These are phyloP conservation scores for Trypanosoma avium DNA, from an alignment of 208 protist genomes.

Conservation along the genomic window DNA sequence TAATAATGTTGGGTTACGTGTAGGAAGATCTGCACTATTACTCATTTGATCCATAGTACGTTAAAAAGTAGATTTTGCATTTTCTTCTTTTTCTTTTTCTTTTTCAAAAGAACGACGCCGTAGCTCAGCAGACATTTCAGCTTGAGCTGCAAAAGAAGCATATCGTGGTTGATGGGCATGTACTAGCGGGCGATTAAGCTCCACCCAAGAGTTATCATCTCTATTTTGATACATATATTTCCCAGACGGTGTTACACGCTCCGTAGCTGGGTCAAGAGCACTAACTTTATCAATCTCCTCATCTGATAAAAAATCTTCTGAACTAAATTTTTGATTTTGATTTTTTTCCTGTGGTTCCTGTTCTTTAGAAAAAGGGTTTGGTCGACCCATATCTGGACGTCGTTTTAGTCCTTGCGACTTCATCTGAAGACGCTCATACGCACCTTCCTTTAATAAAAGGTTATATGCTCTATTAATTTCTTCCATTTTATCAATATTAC, in stretches of 20 bases:
- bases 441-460: conserved; percentile 77
- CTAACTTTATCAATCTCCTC: conserved; percentile 62
- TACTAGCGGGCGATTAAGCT: conserved; percentile 63
- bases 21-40: conserved; percentile 69
- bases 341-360: background rate
- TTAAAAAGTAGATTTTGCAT: conserved; percentile 72
- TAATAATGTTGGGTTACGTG: conserved; percentile 45
- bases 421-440: conserved; percentile 69
- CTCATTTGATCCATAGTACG: conserved; percentile 47
- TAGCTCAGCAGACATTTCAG: conserved; percentile 67
- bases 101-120: conserved; percentile 51
- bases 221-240: conserved; percentile 82
- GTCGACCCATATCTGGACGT: background rate
- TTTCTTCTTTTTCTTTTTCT: conserved; percentile 61
- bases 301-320: conserved; percentile 33
- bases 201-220: conserved; percentile 74
- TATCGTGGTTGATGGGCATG: conserved; percentile 66
- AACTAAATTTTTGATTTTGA: background rate
- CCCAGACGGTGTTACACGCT: conserved; percentile 59
- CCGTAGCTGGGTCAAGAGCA: conserved; percentile 69
- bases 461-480: conserved; percentile 88
- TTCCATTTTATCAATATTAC: conserved; percentile 77
- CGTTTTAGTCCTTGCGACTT: conserved; percentile 7
- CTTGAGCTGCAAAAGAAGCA: conserved; percentile 52
- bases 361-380: conserved; percentile 10